Conservation (phyloP, 768 basidiomycete species). For the Nidularia pulvinata region DNA sequence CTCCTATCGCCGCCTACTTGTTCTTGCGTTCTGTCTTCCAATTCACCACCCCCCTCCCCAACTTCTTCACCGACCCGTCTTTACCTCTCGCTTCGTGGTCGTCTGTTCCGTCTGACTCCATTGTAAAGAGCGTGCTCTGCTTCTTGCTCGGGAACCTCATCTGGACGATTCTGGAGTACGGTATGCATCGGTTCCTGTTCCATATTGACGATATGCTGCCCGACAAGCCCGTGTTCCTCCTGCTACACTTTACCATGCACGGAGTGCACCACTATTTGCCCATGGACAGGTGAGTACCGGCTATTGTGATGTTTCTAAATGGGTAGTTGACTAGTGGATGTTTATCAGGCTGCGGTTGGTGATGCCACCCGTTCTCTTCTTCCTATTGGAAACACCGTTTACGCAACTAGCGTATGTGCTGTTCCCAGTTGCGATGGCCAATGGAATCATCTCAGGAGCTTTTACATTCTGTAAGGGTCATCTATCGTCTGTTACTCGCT, state of each 20-base stretch:
- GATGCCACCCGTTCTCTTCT: constrained; percentile 93
- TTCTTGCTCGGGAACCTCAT: constrained; percentile 86
- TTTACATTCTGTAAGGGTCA: constrained; percentile 69
- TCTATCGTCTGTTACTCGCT: too few species aligned
- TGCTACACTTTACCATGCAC: constrained; percentile 90
- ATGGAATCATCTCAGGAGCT: constrained; percentile 88
- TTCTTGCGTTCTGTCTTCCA: constrained; percentile 82
- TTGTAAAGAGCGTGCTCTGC: constrained; percentile 57
- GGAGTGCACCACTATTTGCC: constrained; percentile 98
- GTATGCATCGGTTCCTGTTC: constrained; percentile 95
- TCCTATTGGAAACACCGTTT: constrained; percentile 78
- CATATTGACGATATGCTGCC: constrained; percentile 90
- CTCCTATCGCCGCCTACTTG: constrained; percentile 81
- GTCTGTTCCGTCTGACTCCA: constrained; percentile 46
- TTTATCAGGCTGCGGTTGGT: constrained; percentile 78
- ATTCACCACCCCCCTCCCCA: constrained; percentile 71
- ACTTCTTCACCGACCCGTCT: constrained; percentile 55
- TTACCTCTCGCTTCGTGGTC: constrained; percentile 51
- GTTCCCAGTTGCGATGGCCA: constrained; percentile 85
- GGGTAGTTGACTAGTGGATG: neutral
- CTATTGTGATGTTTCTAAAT: neutral
- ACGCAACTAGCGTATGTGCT: constrained; percentile 80
- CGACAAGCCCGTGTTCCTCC: constrained; percentile 77
- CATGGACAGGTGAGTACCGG: constrained; percentile 76
- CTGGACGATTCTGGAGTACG: constrained; percentile 95